These are phyloP conservation scores for Scutellaria barbata DNA, from an alignment of 257 asterid genomes.

Conservation along the genomic window DNA sequence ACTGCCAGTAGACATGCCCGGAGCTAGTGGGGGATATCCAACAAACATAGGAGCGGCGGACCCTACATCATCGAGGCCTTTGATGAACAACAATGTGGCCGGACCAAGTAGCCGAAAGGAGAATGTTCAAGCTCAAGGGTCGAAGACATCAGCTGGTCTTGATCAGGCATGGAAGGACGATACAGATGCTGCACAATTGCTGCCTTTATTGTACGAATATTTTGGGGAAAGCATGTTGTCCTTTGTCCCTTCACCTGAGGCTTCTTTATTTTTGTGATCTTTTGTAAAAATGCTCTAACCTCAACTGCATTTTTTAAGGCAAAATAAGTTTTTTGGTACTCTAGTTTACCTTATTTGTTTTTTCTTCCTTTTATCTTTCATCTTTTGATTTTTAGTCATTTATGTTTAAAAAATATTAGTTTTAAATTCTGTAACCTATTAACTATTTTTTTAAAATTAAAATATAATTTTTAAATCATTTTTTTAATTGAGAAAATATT, in stretches of 20 bases:
- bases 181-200: conserved; percentile 49
- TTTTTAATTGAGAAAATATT: too few relatives aligned
- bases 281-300: neutral
- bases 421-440: too few relatives aligned
- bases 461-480: too few relatives aligned
- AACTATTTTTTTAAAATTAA: too few relatives aligned
- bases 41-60: conserved; percentile 43
- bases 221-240: conserved; percentile 86
- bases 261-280: conserved; percentile 63
- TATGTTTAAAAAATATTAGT: too few relatives aligned
- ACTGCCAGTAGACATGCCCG: conserved; percentile 49
- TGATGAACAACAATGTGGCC: conserved; percentile 49
- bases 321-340: too few relatives aligned
- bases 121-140: conserved; percentile 42
- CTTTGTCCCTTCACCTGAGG: conserved; percentile 70
- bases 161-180: conserved; percentile 72
- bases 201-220: conserved; percentile 59
- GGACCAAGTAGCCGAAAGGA: conserved; percentile 61
- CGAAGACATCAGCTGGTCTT: conserved; percentile 52
- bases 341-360: too few relatives aligned
- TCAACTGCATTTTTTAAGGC: too few relatives aligned
- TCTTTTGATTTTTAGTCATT: too few relatives aligned
- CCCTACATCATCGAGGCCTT: conserved; percentile 44
- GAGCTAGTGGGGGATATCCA: conserved; percentile 49
- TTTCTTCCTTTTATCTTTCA: too few relatives aligned